Conservation (phyloP, 1,284 basidiomycete genomes). For the Sporisorium scitamineum region DNA sequence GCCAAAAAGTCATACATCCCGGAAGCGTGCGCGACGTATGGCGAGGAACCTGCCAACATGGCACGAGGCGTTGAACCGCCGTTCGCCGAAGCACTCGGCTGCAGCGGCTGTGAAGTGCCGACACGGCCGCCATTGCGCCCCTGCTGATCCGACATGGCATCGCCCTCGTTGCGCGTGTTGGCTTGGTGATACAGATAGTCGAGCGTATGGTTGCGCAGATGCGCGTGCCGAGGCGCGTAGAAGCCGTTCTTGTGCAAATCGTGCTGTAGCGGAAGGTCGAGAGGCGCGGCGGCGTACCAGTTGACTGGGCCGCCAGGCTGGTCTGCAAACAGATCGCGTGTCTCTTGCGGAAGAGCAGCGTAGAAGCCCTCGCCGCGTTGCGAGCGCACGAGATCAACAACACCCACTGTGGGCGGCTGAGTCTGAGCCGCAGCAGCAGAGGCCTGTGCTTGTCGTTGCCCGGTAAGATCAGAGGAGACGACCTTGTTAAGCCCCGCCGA, state of each 20-base stretch:
- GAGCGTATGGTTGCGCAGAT: slow-evolving; percentile 45
- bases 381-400: slow-evolving; percentile 41
- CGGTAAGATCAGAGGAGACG: slow-evolving; percentile 26
- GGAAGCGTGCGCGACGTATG: slow-evolving; percentile 42
- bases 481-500: slow-evolving; percentile 34
- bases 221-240: slow-evolving; percentile 42
- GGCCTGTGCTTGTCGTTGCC: background rate
- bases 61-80: slow-evolving; percentile 41
- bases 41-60: slow-evolving; percentile 33
- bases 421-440: slow-evolving; percentile 2
- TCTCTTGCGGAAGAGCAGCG: slow-evolving; percentile 46
- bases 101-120: slow-evolving; percentile 25
- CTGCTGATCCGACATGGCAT: slow-evolving; percentile 14
- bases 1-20: slow-evolving; percentile 50
- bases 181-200: slow-evolving; percentile 51
- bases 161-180: slow-evolving; percentile 17
- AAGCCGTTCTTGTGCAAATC: slow-evolving; percentile 47
- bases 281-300: slow-evolving; percentile 61
- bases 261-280: slow-evolving; percentile 52
- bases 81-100: slow-evolving; percentile 38
- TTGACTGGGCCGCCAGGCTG: slow-evolving; percentile 51
- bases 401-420: slow-evolving; percentile 30
- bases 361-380: slow-evolving; percentile 57
- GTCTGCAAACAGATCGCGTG: slow-evolving; percentile 52
- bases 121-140: slow-evolving; percentile 20